Evolutionary conservation across 495 filamentous ascomycete genomes (phyloP).

Genomic region (Aspergillus egyptiacus): DNA sequence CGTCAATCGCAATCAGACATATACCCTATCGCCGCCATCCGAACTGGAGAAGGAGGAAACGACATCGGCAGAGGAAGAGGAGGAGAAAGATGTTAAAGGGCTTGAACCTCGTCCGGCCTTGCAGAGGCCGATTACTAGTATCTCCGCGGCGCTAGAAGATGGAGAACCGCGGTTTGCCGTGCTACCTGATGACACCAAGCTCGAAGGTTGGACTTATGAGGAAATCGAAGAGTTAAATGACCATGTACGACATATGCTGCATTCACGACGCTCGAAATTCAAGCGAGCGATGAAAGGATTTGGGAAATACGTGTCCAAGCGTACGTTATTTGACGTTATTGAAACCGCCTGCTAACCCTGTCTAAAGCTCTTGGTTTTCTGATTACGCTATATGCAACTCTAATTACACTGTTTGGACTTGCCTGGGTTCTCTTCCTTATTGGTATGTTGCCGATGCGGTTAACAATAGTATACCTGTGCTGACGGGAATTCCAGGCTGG

Average conservation of each 20-base stretch:
- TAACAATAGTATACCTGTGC: not conserved
- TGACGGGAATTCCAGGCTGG: slow-evolving; percentile 46
- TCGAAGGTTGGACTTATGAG: slow-evolving; percentile 63
- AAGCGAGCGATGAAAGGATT: slow-evolving; percentile 71
- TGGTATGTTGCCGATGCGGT: slow-evolving; percentile 29
- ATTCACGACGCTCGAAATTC: slow-evolving; percentile 69
- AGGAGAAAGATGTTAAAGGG: slow-evolving; percentile 23
- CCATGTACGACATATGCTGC: slow-evolving; percentile 74
- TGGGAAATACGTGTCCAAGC: slow-evolving; percentile 63
- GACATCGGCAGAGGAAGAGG: slow-evolving; percentile 28
- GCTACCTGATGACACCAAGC: slow-evolving; percentile 50
- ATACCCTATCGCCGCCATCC: slow-evolving; percentile 54
- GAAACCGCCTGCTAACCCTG: slow-evolving; percentile 8
- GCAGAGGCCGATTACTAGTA: slow-evolving; percentile 29
- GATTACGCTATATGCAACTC: slow-evolving; percentile 70
- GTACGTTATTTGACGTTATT: slow-evolving; percentile 29
- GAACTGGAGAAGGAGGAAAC: slow-evolving; percentile 27
- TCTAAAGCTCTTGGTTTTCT: slow-evolving; percentile 59
- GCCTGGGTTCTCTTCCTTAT: slow-evolving; percentile 83
- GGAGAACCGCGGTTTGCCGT: slow-evolving; percentile 35
- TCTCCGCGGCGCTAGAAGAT: slow-evolving; percentile 28
- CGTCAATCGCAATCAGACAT: slow-evolving; percentile 67
- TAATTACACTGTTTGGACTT: slow-evolving; percentile 74
- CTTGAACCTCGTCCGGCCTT: slow-evolving; percentile 22
- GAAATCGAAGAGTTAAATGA: slow-evolving; percentile 71